phyloP scores from a whole-genome alignment of 495 filamentous ascomycete genomes.

The Penicillium atrosanguineum region DNA sequence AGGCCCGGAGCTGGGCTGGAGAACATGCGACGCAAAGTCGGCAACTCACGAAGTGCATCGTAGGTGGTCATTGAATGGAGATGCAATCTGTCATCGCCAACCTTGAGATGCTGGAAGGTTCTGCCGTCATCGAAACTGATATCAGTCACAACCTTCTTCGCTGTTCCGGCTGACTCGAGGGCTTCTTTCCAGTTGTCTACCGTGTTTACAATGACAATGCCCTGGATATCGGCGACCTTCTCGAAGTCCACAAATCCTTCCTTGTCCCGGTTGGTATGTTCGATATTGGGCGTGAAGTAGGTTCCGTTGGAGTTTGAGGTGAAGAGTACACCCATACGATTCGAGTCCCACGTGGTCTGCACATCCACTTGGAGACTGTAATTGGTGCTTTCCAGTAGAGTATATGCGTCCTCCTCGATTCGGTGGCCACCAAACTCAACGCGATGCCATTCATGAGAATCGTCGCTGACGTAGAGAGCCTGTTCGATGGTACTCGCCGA shows the following conservation, averaged over 20 bases:
- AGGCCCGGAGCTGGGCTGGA: constrained; percentile 91
- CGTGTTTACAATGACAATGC: constrained; percentile 84
- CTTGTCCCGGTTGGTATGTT: constrained; percentile 80
- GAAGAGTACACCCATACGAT: constrained; percentile 79
- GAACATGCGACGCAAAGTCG: constrained; percentile 80
- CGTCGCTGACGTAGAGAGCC: constrained; percentile 79
- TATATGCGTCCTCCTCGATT: constrained; percentile 84
- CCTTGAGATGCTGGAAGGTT: constrained; percentile 66
- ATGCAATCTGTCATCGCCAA: constrained; percentile 62
- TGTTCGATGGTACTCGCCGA: constrained; percentile 81
- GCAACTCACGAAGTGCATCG: constrained; percentile 30
- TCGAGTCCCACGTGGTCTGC: constrained; percentile 58
- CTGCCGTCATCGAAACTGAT: constrained; percentile 96
- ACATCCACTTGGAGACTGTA: constrained; percentile 98
- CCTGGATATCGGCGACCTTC: constrained; percentile 83
- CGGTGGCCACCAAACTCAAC: constrained; percentile 83
- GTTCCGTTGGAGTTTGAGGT: constrained; percentile 96
- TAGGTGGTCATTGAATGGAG: constrained; percentile 84
- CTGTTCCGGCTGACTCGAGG: constrained; percentile 42
- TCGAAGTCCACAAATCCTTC: constrained; percentile 85
- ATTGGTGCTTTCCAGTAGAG: constrained; percentile 88
- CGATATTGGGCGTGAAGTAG: constrained; percentile 85
- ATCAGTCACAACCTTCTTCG: constrained; percentile 67
- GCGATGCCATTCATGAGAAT: constrained; percentile 83
- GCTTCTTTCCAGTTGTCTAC: constrained; percentile 84